phyloP scores from a whole-genome alignment of 1,284 basidiomycete species.

The Filobasidium uniguttulatum region DNA sequence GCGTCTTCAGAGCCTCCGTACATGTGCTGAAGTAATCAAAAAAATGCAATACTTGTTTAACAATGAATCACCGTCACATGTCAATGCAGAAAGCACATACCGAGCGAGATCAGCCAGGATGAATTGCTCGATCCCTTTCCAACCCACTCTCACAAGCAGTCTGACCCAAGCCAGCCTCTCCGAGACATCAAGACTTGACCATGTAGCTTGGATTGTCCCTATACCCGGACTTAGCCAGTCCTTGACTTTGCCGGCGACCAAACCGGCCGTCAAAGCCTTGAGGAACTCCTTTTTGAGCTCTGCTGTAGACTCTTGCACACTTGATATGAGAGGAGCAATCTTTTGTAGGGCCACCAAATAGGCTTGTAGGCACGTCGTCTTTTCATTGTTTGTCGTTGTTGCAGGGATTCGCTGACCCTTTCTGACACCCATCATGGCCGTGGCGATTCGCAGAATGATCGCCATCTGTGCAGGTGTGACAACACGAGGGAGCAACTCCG shows the following conservation, averaged over 20 bases:
- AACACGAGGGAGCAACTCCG: neutral
- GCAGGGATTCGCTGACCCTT: conserved; percentile 14
- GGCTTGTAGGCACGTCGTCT: conserved; percentile 1
- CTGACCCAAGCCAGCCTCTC: conserved; percentile 30
- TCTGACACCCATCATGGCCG: conserved; percentile 12
- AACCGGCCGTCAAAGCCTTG: conserved; percentile 21
- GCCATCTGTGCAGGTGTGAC: conserved; percentile 1
- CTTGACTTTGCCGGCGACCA: conserved; percentile 32
- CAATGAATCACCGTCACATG: neutral
- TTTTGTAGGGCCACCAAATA: conserved; percentile 11
- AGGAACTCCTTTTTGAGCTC: conserved; percentile 20
- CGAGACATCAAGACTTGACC: conserved; percentile 22
- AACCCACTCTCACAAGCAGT: conserved; percentile 29
- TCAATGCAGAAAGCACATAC: conserved; percentile 14
- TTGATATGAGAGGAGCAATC: neutral
- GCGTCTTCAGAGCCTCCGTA: conserved; percentile 19
- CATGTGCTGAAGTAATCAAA: conserved; percentile 17
- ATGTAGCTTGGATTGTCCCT: conserved; percentile 29
- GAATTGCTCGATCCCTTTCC: conserved; percentile 37
- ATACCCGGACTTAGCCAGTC: conserved; percentile 38
- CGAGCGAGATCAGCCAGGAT: conserved; percentile 29
- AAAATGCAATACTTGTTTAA: neutral
- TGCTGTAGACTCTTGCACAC: conserved; percentile 14
- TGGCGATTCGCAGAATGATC: conserved; percentile 7
- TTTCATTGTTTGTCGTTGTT: neutral